Evolutionary conservation across 139 green algal genomes (phyloP), one percentile per base, ranked within the genome.

Genomic region (Chlorella sp.): DNA sequence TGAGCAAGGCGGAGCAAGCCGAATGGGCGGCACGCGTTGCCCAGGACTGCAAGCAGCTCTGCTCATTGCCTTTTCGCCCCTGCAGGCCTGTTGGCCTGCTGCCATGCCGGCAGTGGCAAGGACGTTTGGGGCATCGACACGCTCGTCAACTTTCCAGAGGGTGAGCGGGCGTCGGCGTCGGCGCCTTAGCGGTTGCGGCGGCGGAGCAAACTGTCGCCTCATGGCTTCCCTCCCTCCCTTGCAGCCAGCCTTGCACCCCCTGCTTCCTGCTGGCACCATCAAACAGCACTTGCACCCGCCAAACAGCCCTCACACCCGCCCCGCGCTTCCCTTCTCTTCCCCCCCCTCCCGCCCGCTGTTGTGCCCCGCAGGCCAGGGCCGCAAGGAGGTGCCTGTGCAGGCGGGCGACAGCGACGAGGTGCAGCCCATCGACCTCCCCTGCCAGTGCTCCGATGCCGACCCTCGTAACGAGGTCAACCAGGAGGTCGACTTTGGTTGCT

Each of bases 391-490:
- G 61, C 87, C 87, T 0, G 78, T 86, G 36, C 78, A 90, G 79
- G 78, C 87, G 1, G 37, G 64, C 12, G 87, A 86, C 32, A 69
- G 30, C 21, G 76, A 32, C 1, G 30, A 5, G 34, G 28, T 32
- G 11, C 19, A 32, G 0, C 87, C 87, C 32, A 81, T 90, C 5
- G 87, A 68, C 19, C 34, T 93, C 4, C 53, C 76, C 26, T 93
- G 91, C 60, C 75, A 91, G 36, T 93, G 91, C 87, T 90, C 87
- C 0, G 91, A 93, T 66, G 91, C 91, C 28, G 88, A 91, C 39
- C 91, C 91, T 0, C 83, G 91, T 16, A 39, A 53, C 1, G 69
- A 86, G 26, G 40, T n/a, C 39, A 71, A 40, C 64, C 66, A 83
- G 66, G 53, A 32, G 12, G 75, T 91, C n/a, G 48, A 32, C 18